Evolutionary conservation across 1,139 yeast genomes (phyloP).

Genomic region (Torulaspora pretoriensis): DNA sequence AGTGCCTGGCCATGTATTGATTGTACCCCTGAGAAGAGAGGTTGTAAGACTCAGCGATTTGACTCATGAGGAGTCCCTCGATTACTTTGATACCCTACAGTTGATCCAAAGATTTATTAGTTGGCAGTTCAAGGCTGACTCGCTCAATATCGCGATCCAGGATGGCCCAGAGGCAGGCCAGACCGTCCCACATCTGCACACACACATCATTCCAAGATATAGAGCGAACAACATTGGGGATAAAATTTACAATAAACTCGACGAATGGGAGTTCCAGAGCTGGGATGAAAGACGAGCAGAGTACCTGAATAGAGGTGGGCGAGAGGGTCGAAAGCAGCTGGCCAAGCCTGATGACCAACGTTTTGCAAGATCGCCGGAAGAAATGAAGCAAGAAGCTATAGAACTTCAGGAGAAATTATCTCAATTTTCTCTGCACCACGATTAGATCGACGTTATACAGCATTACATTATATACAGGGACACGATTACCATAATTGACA

Average conservation of each 20-base stretch:
- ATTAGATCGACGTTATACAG: neutral
- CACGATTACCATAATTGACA: neutral
- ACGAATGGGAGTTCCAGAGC: constrained; percentile 45
- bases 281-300: constrained; percentile 33
- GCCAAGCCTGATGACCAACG: constrained; percentile 49
- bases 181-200: constrained; percentile 86
- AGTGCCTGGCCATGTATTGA: constrained; percentile 82
- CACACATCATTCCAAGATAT: constrained; percentile 84
- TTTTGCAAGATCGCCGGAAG: constrained; percentile 48
- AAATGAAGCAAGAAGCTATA: constrained; percentile 19
- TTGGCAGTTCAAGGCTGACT: constrained; percentile 64
- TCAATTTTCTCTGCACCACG: constrained; percentile 3
- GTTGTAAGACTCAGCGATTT: constrained; percentile 66
- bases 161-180: constrained; percentile 97
- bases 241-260: constrained; percentile 60
- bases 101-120: constrained; percentile 62
- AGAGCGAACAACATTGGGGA: constrained; percentile 65
- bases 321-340: constrained; percentile 36
- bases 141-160: constrained; percentile 84
- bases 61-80: constrained; percentile 65
- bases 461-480: constrained; percentile 6
- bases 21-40: constrained; percentile 67
- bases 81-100: constrained; percentile 77
- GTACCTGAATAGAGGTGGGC: constrained; percentile 26
- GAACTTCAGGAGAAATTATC: constrained; percentile 10